Evolutionary conservation across 345 rosid genomes (phyloP), one percentile per base, ranked within the genome.

Genomic region (Pugionium dolabratum): DNA sequence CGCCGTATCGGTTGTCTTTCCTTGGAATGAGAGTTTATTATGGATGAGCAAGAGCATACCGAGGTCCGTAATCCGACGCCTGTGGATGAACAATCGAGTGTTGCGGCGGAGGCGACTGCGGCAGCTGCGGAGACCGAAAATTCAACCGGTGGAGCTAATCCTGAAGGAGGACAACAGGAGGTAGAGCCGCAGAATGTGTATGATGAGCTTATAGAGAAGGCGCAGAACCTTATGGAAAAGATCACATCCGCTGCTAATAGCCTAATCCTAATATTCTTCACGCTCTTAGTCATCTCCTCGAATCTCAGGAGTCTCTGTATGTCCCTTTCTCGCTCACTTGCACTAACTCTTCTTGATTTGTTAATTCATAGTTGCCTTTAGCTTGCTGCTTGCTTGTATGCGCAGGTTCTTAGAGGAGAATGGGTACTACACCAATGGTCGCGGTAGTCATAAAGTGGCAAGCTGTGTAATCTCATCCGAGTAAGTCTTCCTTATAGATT

Each of bases 291-390:
- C 83, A 86, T 31, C 82, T 94, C 52, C 87, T 94, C 10, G 97
- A 94, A 74, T 70, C 85, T 31, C 93, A 94, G 70, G 99, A 94
- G 83, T 72, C 86, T 49, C 72, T 78, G 99, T 94, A 80, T 45
- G 81, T 37, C 48, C 43, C 41, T 56, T 35, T 55, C 18, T 37
- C 26, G 40, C 9, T 61, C 49, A 2, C 5, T 27, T 54, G n/a
- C n/a, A n/a, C n/a, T n/a, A n/a, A n/a, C n/a, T n/a, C n/a, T n/a
- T n/a, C n/a, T n/a, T n/a, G n/a, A n/a, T 46, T 52, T 11, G 64
- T 7, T 5, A 28, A 44, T 57, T 3, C 2, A n/a, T 66, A 8
- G 25, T 49, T 73, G 6, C 11, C 34, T 49, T 61, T 42, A 33
- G 50, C 28, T 59, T 53, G 45, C 37, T 33, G 34, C 40, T 69